These are phyloP conservation scores for Geranium rotundifolium DNA, from an alignment of 345 rosid genomes.

Conservation along the genomic window DNA sequence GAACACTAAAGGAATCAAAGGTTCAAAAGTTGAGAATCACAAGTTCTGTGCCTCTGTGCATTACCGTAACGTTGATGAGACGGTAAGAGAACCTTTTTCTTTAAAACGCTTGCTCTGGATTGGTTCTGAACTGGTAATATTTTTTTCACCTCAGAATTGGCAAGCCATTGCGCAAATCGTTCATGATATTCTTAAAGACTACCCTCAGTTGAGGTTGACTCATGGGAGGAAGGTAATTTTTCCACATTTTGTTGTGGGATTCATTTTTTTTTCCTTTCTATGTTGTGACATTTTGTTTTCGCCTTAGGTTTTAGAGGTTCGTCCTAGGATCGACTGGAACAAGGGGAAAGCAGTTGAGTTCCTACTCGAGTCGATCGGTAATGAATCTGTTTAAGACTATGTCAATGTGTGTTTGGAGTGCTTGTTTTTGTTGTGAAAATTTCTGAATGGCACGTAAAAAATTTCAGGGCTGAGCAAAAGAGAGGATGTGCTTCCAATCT, in stretches of 20 bases:
- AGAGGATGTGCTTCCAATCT: conserved; percentile 69
- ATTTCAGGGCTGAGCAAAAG: conserved; percentile 39
- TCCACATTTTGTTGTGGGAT: background rate
- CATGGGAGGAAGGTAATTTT: conserved; percentile 53
- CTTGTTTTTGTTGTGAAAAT: background rate
- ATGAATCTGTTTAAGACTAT: background rate
- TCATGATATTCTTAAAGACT: conserved; percentile 58
- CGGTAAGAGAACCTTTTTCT: conserved; percentile 24
- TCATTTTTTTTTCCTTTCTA: background rate
- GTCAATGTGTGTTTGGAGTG: background rate
- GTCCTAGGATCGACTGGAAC: conserved; percentile 88
- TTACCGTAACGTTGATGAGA: conserved; percentile 89
- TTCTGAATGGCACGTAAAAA: background rate
- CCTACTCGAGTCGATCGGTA: conserved; percentile 82
- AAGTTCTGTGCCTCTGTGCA: conserved; percentile 91
- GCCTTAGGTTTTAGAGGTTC: conserved; percentile 80
- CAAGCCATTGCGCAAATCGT: conserved; percentile 58
- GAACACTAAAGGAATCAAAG: conserved; percentile 53
- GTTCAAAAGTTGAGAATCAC: conserved; percentile 83
- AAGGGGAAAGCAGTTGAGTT: conserved; percentile 94
- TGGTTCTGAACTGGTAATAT: conserved; percentile 1
- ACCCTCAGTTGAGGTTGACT: conserved; percentile 62
- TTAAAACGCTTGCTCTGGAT: too few relatives aligned
- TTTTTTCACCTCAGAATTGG: conserved; percentile 53
- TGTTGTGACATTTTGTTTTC: background rate